These are phyloP conservation scores for Pilasporangium apinafurcum DNA, from an alignment of 352 stramenopile genomes.

Conservation along the genomic window DNA sequence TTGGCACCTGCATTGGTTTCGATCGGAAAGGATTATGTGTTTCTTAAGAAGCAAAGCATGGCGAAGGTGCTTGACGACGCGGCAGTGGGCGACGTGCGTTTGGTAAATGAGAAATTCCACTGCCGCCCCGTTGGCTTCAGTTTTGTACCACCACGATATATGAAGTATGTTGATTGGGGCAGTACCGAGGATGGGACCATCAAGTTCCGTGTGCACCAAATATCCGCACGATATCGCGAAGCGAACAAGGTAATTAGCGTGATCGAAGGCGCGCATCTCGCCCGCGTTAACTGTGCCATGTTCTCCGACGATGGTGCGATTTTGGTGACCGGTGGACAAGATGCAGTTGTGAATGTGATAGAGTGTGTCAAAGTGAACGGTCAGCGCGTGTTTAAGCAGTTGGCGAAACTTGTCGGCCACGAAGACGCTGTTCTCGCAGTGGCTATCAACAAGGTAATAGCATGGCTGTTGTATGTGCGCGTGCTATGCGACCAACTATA, in stretches of 20 bases:
- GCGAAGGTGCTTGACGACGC: conserved; percentile 27
- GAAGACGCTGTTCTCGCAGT: conserved; percentile 50
- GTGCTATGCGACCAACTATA: too few relatives aligned
- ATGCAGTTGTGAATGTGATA: conserved; percentile 68
- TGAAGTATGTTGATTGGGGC: conserved; percentile 71
- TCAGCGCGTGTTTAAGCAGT: conserved; percentile 59
- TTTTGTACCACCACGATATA: conserved; percentile 64
- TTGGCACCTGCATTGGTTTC: conserved; percentile 59
- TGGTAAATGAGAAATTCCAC: conserved; percentile 58
- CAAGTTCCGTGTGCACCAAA: conserved; percentile 54
- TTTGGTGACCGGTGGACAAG: conserved; percentile 57
- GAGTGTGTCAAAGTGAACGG: conserved; percentile 55
- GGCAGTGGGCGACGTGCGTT: conserved; percentile 49
- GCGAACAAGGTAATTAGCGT: conserved; percentile 57
- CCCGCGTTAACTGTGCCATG: conserved; percentile 40
- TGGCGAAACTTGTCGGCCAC: conserved; percentile 63
- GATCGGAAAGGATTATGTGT: conserved; percentile 75
- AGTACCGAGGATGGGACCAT: conserved; percentile 42
- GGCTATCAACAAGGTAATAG: conserved; percentile 54
- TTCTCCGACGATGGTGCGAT: conserved; percentile 55
- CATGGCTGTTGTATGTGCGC: neutral
- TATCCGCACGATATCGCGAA: conserved; percentile 45
- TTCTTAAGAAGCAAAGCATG: conserved; percentile 47
- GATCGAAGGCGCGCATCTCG: conserved; percentile 59
- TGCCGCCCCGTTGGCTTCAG: conserved; percentile 32